phyloP scores from a whole-genome alignment of 140 eudicot genomes.

The Flaveria floridana region DNA sequence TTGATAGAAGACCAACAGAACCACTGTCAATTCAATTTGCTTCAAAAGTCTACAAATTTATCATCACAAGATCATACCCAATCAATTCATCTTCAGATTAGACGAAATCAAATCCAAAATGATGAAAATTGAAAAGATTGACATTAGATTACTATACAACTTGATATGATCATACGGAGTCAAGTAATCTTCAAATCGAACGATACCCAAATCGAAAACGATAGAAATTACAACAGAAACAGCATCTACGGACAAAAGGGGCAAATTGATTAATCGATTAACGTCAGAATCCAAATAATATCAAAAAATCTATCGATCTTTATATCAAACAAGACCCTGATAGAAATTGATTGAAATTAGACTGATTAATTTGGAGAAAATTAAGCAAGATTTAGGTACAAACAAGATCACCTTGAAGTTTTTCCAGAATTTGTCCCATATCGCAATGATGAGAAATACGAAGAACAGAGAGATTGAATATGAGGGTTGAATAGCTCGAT shows the following conservation, averaged over 20 bases:
- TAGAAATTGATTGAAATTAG: neutral
- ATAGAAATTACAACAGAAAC: too few species aligned
- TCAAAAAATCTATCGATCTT: neutral
- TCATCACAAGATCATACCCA: slow-evolving; percentile 4
- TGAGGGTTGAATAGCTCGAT: slow-evolving; percentile 13
- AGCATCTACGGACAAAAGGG: too few species aligned
- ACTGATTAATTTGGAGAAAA: neutral
- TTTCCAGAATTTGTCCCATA: slow-evolving; percentile 75
- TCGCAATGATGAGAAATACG: slow-evolving; percentile 17
- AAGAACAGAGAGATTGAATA: slow-evolving; percentile 15
- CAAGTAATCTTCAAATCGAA: slow-evolving; percentile 10
- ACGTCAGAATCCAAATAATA: neutral
- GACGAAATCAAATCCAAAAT: slow-evolving; percentile 9
- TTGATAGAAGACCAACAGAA: neutral
- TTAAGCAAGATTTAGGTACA: neutral
- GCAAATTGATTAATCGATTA: neutral
- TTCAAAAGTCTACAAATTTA: slow-evolving; percentile 3
- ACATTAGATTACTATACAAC: neutral
- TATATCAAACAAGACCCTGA: slow-evolving; percentile 11
- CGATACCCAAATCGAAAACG: slow-evolving; percentile 9
- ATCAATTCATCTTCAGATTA: neutral
- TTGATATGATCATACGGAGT: neutral
- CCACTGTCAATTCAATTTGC: neutral
- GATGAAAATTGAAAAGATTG: slow-evolving; percentile 1
- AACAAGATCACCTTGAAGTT: slow-evolving; percentile 47